These are phyloP conservation scores for Cladophialophora bantiana DNA, from an alignment of 2,329 filamentous ascomycete species.

Conservation along the genomic window DNA sequence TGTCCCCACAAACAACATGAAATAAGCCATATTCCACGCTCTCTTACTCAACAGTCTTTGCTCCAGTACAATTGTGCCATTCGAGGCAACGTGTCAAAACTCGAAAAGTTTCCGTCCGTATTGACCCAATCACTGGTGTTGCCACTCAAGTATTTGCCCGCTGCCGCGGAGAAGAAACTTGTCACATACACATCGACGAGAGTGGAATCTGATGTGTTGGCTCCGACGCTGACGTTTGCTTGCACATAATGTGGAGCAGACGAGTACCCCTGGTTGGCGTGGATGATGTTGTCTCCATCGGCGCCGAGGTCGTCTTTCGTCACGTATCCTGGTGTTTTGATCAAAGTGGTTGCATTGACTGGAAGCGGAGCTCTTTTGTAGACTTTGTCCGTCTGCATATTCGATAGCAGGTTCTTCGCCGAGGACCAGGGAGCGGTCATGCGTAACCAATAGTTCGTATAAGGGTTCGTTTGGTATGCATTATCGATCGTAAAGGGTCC, in stretches of 20 bases:
- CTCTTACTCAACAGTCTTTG: constrained; percentile 31
- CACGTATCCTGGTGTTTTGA: constrained; percentile 42
- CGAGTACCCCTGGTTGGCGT: constrained; percentile 42
- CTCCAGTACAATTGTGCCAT: constrained; percentile 35
- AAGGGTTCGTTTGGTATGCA: constrained; percentile 42
- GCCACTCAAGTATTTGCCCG: constrained; percentile 33
- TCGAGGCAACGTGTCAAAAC: constrained; percentile 36
- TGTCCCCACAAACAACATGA: too few relatives aligned
- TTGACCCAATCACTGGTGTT: constrained; percentile 37
- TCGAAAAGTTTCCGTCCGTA: constrained; percentile 33
- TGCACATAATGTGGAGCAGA: constrained; percentile 43
- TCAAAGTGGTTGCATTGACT: constrained; percentile 36
- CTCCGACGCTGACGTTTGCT: constrained; percentile 42
- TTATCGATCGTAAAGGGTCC: constrained; percentile 65
- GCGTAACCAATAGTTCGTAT: constrained; percentile 43
- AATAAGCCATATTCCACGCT: too few relatives aligned
- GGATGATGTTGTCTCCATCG: constrained; percentile 47
- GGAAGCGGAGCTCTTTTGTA: constrained; percentile 34
- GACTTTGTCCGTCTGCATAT: constrained; percentile 43
- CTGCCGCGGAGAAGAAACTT: constrained; percentile 36
- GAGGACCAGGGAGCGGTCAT: constrained; percentile 44
- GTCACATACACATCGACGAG: constrained; percentile 38
- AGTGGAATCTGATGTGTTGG: constrained; percentile 29
- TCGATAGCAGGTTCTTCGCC: constrained; percentile 44
- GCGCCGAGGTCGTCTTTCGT: constrained; percentile 47